Conservation (phyloP, 2,329 filamentous ascomycete genomes). For the Bretziella fagacearum region DNA sequence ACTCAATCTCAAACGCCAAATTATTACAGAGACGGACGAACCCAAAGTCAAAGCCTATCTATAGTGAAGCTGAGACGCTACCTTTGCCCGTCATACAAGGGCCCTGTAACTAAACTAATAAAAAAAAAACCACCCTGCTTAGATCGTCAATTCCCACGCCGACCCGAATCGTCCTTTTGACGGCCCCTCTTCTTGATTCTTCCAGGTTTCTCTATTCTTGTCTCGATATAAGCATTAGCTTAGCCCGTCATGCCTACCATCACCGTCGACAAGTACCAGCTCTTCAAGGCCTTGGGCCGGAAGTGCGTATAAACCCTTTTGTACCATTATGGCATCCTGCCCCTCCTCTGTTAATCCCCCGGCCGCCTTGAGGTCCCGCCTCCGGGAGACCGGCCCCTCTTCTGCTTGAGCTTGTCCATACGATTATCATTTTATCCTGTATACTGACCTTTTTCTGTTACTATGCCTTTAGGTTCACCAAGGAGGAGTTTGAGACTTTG, state of each 20-base stretch:
- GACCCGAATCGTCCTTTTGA: not conserved
- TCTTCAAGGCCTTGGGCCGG: conserved; percentile 81
- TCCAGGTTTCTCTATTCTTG: not conserved
- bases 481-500: conserved; percentile 86
- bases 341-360: not conserved
- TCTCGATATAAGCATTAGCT: not conserved
- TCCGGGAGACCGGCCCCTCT: not conserved
- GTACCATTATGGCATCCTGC: not conserved
- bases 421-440: not conserved
- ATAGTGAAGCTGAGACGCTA: not conserved
- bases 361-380: not conserved
- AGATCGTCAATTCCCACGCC: conserved; percentile 1
- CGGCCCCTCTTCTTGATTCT: conserved; percentile 2
- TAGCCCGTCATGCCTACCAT: conserved; percentile 72
- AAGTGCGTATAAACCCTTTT: conserved; percentile 36
- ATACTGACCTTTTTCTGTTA: conserved; percentile 11
- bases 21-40: no score
- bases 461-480: conserved; percentile 49
- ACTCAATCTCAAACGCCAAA: conserved; percentile 5
- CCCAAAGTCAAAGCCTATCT: not conserved
- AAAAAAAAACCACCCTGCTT: not conserved
- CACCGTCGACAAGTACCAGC: conserved; percentile 83
- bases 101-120: conserved; percentile 5
- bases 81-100: not conserved
- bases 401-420: not conserved